Evolutionary conservation across 371 early-diverging fungal species (phyloP).

Genomic region (Mortierella sp.): DNA sequence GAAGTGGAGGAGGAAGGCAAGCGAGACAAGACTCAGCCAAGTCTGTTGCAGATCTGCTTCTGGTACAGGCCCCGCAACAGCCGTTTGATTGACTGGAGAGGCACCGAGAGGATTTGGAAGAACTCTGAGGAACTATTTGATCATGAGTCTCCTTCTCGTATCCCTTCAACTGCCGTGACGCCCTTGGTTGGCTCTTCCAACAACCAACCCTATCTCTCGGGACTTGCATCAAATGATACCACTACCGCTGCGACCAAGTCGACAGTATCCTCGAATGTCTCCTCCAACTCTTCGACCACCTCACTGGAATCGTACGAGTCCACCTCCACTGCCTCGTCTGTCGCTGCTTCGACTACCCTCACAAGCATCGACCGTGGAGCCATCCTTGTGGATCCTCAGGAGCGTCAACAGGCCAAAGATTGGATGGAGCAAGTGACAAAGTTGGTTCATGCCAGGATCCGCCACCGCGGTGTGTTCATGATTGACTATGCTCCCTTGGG

Average conservation of each 20-base stretch:
- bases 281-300: conserved; percentile 34
- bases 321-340: conserved; percentile 30
- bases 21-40: conserved; percentile 26
- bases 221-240: neutral
- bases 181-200: neutral
- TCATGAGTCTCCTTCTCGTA: neutral
- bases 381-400: conserved; percentile 33
- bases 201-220: neutral
- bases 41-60: conserved; percentile 54
- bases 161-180: neutral
- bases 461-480: conserved; percentile 69
- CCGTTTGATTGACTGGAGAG: conserved; percentile 53
- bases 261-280: conserved; percentile 10
- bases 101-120: conserved; percentile 38
- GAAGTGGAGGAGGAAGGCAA: neutral
- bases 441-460: conserved; percentile 66
- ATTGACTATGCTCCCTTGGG: conserved; percentile 77
- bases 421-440: conserved; percentile 65
- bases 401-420: conserved; percentile 58
- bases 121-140: neutral
- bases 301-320: conserved; percentile 37
- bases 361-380: conserved; percentile 20
- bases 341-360: neutral
- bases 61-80: conserved; percentile 53
- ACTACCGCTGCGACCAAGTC: neutral